Evolutionary conservation across 2,329 filamentous ascomycete species (phyloP).

Genomic region (Nothopassalora personata): DNA sequence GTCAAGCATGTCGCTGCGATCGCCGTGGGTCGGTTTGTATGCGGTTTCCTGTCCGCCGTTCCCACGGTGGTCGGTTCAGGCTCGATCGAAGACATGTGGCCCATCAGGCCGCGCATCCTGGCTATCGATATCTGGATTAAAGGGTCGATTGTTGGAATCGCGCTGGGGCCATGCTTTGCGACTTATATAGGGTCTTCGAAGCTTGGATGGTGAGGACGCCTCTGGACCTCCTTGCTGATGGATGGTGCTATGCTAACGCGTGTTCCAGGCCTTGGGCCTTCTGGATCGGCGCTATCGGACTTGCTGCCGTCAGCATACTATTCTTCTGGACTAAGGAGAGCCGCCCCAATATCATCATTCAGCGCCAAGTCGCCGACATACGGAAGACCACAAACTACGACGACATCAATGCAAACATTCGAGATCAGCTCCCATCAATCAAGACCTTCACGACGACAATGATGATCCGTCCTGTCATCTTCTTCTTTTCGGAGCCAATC

Average conservation of each 20-base stretch:
- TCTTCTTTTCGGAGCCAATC: slow-evolving; percentile 46
- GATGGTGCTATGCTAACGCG: not conserved
- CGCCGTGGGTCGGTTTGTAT: too few species aligned
- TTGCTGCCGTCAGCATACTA: slow-evolving; percentile 7
- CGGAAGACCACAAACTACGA: slow-evolving; percentile 16
- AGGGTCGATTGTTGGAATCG: too few species aligned
- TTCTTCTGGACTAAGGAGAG: too few species aligned
- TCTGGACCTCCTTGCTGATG: not conserved
- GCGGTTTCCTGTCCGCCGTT: too few species aligned
- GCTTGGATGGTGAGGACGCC: not conserved
- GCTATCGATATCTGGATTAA: too few species aligned
- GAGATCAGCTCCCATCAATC: slow-evolving; percentile 23
- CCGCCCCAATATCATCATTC: too few species aligned
- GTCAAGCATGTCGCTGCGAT: too few species aligned
- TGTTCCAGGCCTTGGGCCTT: not conserved
- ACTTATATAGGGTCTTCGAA: not conserved
- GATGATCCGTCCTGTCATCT: slow-evolving; percentile 38
- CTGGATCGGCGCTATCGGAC: not conserved
- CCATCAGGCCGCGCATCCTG: too few species aligned
- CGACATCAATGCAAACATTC: slow-evolving; percentile 35
- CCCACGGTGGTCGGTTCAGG: too few species aligned
- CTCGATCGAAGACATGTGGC: too few species aligned
- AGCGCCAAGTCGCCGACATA: too few species aligned
- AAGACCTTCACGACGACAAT: slow-evolving; percentile 36
- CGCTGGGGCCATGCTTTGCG: too few species aligned